A percentile compares a stretch with the other conserved stretches of the same genome.
These are phyloP conservation scores for Podospora tetraspora DNA, from an alignment of 495 filamentous ascomycete genomes.

Conservation along the genomic window DNA sequence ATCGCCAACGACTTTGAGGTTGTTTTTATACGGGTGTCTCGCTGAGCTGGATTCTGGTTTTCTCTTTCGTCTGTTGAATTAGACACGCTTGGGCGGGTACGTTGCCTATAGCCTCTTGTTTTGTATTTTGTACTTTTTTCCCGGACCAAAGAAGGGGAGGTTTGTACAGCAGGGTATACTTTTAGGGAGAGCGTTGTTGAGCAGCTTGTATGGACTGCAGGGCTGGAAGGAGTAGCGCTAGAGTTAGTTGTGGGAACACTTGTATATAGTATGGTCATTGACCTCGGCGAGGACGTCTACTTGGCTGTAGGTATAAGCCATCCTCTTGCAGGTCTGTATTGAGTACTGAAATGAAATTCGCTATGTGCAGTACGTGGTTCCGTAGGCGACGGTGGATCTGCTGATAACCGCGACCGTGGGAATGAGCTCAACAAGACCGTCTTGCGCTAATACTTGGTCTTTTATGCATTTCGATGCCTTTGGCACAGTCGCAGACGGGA, in stretches of 20 bases:
- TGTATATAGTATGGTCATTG: not conserved
- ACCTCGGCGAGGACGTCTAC: not conserved
- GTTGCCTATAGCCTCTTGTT: not conserved
- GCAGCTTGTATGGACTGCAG: not conserved
- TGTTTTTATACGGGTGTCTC: not conserved
- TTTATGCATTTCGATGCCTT: not conserved
- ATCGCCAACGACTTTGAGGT: not conserved
- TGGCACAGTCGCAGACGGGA: not conserved
- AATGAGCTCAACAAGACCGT: not conserved
- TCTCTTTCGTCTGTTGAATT: not conserved
- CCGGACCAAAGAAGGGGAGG: not conserved
- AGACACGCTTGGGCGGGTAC: not conserved
- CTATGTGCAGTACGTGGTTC: no score
- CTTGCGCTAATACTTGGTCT: not conserved
- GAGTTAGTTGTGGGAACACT: not conserved
- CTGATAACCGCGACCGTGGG: not conserved
- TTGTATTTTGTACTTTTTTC: not conserved
- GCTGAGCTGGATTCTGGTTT: not conserved
- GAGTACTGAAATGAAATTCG: no score
- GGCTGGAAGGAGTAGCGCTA: not conserved
- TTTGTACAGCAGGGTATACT: not conserved
- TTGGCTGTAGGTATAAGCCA: not conserved
- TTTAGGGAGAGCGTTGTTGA: not conserved
- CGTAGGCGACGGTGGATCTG: not conserved
- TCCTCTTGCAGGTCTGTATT: not conserved